phyloP scores from a whole-genome alignment of 768 basidiomycete species.

The Fistulinella prunicolor region DNA sequence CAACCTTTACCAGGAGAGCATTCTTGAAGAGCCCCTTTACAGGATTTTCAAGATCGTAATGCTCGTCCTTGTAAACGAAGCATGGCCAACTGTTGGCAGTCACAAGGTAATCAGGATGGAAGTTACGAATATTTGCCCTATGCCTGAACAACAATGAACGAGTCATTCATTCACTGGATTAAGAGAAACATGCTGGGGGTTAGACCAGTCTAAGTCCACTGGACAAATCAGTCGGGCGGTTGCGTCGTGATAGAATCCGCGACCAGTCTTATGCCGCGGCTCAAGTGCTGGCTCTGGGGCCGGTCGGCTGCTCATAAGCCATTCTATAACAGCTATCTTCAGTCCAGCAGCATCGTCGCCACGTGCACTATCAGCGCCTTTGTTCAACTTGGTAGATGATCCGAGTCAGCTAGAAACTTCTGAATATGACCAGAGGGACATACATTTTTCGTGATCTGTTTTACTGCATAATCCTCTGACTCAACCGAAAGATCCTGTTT shows the following conservation, averaged over 20 bases:
- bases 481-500: background rate
- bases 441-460: background rate
- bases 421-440: background rate
- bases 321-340: background rate
- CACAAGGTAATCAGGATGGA: background rate
- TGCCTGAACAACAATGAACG: background rate
- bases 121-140: background rate
- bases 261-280: background rate
- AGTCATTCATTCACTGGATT: background rate
- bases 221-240: constrained; percentile 10
- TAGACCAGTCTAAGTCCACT: constrained; percentile 14
- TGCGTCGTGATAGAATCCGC: constrained; percentile 4
- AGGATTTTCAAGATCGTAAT: background rate
- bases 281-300: background rate
- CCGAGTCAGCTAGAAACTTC: background rate
- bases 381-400: background rate
- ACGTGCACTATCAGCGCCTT: constrained; percentile 8
- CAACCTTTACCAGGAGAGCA: background rate
- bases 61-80: background rate
- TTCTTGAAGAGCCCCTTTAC: background rate
- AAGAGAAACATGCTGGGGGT: background rate
- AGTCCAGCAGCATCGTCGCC: constrained; percentile 7
- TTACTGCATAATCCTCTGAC: background rate
- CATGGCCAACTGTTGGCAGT: background rate
- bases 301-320: background rate